These are phyloP conservation scores for Micromonas commoda DNA, from an alignment of 139 green algal species.

Conservation along the genomic window DNA sequence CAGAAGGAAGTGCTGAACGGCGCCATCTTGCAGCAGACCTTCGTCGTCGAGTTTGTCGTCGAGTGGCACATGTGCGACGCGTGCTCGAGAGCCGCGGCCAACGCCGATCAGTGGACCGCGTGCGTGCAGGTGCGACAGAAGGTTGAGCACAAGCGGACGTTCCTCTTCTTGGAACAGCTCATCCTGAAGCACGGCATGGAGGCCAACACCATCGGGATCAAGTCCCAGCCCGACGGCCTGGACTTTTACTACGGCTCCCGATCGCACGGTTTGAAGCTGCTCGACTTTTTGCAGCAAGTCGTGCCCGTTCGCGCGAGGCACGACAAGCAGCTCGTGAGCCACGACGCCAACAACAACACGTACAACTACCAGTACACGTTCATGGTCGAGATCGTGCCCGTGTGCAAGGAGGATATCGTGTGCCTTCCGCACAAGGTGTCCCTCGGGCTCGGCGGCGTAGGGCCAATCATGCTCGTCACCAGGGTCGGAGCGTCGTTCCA, in stretches of 20 bases:
- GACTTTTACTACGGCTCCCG: conserved; percentile 92
- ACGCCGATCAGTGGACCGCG: conserved; percentile 74
- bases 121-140: conserved; percentile 89
- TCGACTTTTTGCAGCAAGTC: conserved; percentile 84
- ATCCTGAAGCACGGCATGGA: conserved; percentile 90
- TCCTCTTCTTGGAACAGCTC: conserved; percentile 97
- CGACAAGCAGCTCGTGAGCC: conserved; percentile 96
- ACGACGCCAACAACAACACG: conserved; percentile 80
- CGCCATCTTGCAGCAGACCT: conserved; percentile 94
- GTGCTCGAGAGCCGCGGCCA: conserved; percentile 78
- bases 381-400: conserved; percentile 82
- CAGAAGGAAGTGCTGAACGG: conserved; percentile 91
- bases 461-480: conserved; percentile 79
- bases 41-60: conserved; percentile 71
- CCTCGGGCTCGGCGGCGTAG: conserved; percentile 61
- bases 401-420: conserved; percentile 86
- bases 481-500: conserved; percentile 76
- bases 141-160: conserved; percentile 94
- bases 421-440: conserved; percentile 75
- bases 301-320: conserved; percentile 44
- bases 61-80: conserved; percentile 83
- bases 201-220: conserved; percentile 64
- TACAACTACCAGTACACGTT: conserved; percentile 99
- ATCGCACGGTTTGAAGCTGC: conserved; percentile 78
- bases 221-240: conserved; percentile 57